A percentile compares a stretch with the other conserved stretches of the same genome.
Conservation (phyloP, 345 rosid genomes). For the Citrus hindsii region DNA sequence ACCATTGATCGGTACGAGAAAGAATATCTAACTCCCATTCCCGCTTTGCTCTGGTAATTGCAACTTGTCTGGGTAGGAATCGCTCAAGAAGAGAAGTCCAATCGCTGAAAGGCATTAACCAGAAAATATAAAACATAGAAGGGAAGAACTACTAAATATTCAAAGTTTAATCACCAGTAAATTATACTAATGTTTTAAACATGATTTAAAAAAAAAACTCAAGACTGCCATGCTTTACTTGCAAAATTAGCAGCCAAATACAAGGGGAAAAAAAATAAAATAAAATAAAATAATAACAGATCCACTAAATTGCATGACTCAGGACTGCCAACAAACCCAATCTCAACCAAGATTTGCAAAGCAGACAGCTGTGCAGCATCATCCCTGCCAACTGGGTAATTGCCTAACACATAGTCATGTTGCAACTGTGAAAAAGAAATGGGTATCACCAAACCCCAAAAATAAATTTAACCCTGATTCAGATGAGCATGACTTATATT, state of each 20-base stretch:
- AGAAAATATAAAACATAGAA: constrained; percentile 13
- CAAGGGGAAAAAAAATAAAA: neutral
- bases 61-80: constrained; percentile 89
- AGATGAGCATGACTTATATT: neutral
- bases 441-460: constrained; percentile 18
- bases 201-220: neutral
- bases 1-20: constrained; percentile 88
- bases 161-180: neutral
- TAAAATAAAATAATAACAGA: neutral
- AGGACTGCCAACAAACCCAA: constrained; percentile 81
- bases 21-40: constrained; percentile 97
- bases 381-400: constrained; percentile 98
- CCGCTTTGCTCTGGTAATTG: constrained; percentile 88
- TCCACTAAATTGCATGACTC: constrained; percentile 83
- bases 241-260: neutral
- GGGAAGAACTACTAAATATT: neutral
- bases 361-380: constrained; percentile 98
- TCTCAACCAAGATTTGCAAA: constrained; percentile 87
- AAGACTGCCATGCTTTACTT: neutral
- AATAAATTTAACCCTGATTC: neutral
- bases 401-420: constrained; percentile 94
- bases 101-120: constrained; percentile 45
- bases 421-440: constrained; percentile 62
- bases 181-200: neutral
- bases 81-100: constrained; percentile 93